A percentile compares a stretch with the other conserved stretches of the same genome.
These are phyloP conservation scores for Decorospora gaudefroyi DNA, from an alignment of 2,329 filamentous ascomycete species.

Conservation along the genomic window DNA sequence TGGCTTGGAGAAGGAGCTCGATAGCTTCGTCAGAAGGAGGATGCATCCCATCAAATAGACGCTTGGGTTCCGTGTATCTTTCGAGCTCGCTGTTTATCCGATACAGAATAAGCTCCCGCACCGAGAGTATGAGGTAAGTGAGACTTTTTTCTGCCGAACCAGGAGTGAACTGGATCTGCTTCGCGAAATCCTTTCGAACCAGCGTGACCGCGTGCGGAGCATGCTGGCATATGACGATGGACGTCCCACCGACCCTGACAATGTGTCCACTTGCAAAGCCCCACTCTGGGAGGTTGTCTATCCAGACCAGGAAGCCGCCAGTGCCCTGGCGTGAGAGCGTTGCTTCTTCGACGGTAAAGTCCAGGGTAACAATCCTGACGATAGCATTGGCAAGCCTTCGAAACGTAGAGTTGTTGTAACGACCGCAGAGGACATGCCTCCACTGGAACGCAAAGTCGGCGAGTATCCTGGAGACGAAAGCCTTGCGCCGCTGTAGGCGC, in stretches of 20 bases:
- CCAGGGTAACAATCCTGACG: constrained; percentile 14
- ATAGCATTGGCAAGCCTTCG: constrained; percentile 19
- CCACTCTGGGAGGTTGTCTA: constrained; percentile 20
- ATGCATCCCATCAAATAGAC: constrained; percentile 22
- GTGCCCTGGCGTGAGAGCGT: constrained; percentile 9
- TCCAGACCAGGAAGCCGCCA: constrained; percentile 16
- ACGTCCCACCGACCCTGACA: constrained; percentile 15
- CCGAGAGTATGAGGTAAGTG: constrained; percentile 29
- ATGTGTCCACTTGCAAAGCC: constrained; percentile 8
- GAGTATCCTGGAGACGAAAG: constrained; percentile 17
- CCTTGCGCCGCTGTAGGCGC: constrained; percentile 14
- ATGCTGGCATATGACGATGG: constrained; percentile 20
- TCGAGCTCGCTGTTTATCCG: constrained; percentile 8
- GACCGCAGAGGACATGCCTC: constrained; percentile 19
- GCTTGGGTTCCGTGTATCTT: constrained; percentile 18
- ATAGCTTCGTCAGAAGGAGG: constrained; percentile 22
- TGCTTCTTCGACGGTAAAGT: constrained; percentile 18
- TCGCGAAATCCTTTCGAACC: constrained; percentile 16
- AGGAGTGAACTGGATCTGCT: constrained; percentile 6
- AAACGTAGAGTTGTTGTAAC: constrained; percentile 19
- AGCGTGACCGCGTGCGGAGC: constrained; percentile 18
- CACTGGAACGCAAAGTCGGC: constrained; percentile 21
- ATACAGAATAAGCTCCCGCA: constrained; percentile 22
- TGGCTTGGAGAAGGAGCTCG: constrained; percentile 19
- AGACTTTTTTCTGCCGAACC: not conserved